Evolutionary conservation across 495 filamentous ascomycete species (phyloP).

Genomic region (Aspergillus funiculosus): DNA sequence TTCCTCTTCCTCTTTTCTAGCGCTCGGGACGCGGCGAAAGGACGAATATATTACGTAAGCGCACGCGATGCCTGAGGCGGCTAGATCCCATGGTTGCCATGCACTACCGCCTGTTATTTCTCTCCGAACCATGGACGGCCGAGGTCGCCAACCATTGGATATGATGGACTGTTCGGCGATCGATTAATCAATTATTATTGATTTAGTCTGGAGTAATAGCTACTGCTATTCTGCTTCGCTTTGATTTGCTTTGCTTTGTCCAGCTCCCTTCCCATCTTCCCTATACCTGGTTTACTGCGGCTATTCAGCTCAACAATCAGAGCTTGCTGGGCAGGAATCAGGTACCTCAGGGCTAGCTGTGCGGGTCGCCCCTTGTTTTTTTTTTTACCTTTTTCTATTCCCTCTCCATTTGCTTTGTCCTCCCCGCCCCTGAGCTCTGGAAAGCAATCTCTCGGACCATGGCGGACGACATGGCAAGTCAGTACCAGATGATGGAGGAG

Average conservation of each 20-base stretch:
- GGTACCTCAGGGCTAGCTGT: constrained; percentile 13
- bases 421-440: constrained; percentile 9
- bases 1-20: neutral
- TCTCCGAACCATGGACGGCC: constrained; percentile 21
- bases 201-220: constrained; percentile 12
- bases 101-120: constrained; percentile 37
- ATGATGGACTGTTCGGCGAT: constrained; percentile 10
- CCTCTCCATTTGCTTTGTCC: neutral
- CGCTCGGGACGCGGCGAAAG: too few species aligned
- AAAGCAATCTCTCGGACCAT: constrained; percentile 26
- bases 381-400: constrained; percentile 13
- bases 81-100: constrained; percentile 32
- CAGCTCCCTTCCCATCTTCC: constrained; percentile 10
- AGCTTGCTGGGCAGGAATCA: constrained; percentile 13
- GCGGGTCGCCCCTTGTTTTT: constrained; percentile 13
- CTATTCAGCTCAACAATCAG: constrained; percentile 15
- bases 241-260: constrained; percentile 2
- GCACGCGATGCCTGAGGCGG: constrained; percentile 23
- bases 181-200: constrained; percentile 7
- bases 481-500: constrained; percentile 89
- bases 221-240: too few species aligned
- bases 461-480: constrained; percentile 62
- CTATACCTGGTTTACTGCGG: constrained; percentile 9
- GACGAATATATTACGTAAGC: constrained; percentile 11
- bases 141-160: constrained; percentile 18